Conservation (phyloP, 2,329 filamentous ascomycete species). For the Penicillium janthinellum region DNA sequence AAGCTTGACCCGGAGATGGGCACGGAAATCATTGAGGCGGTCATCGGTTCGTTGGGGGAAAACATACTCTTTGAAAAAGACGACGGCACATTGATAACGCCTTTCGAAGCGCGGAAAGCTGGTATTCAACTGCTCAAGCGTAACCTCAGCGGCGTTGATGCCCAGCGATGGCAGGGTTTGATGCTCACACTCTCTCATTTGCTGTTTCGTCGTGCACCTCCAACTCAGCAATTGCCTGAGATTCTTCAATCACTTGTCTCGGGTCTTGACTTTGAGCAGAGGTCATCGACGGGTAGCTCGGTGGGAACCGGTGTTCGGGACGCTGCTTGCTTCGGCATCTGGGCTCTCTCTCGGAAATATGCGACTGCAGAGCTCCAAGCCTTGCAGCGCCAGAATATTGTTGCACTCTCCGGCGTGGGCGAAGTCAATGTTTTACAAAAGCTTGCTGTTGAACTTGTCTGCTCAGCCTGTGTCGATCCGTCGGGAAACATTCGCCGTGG, state of each 20-base stretch:
- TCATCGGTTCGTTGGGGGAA: slow-evolving; percentile 69
- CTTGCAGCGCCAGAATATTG: slow-evolving; percentile 50
- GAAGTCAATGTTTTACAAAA: slow-evolving; percentile 64
- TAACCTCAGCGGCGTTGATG: slow-evolving; percentile 74
- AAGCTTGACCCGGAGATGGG: slow-evolving; percentile 81
- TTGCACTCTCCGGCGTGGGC: slow-evolving; percentile 30
- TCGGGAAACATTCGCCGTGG: slow-evolving; percentile 92
- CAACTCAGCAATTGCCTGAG: slow-evolving; percentile 67
- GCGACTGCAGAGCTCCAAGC: slow-evolving; percentile 73
- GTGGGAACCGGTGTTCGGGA: slow-evolving; percentile 90
- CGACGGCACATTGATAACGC: slow-evolving; percentile 43
- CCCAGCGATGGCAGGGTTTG: slow-evolving; percentile 87
- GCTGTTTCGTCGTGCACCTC: slow-evolving; percentile 80
- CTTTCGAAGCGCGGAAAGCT: slow-evolving; percentile 34
- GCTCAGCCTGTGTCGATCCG: slow-evolving; percentile 81
- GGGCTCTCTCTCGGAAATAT: slow-evolving; percentile 87
- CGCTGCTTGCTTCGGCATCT: slow-evolving; percentile 93
- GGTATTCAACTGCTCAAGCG: slow-evolving; percentile 46
- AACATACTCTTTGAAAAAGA: slow-evolving; percentile 60
- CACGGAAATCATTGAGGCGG: slow-evolving; percentile 80
- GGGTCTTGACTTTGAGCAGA: slow-evolving; percentile 85
- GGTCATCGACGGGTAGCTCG: slow-evolving; percentile 79
- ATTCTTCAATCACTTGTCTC: slow-evolving; percentile 77
- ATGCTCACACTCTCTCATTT: slow-evolving; percentile 85
- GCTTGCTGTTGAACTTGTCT: slow-evolving; percentile 77